phyloP scores from a whole-genome alignment of 768 basidiomycete genomes.

The Lactifluus volemus region DNA sequence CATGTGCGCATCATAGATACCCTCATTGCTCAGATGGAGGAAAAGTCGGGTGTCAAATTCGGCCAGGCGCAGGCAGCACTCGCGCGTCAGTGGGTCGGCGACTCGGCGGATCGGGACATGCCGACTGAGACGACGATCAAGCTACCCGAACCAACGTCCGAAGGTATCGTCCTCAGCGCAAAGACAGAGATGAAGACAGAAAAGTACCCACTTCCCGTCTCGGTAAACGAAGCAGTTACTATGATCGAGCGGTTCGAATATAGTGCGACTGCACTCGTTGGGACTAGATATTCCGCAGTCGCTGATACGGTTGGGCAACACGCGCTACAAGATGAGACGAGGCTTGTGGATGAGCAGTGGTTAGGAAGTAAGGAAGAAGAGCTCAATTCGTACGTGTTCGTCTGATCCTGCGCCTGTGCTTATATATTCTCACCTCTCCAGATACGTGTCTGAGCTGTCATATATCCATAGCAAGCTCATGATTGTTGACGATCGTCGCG shows the following conservation, averaged over 20 bases:
- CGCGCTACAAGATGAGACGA: slow-evolving; percentile 52
- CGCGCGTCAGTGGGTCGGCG: slow-evolving; percentile 64
- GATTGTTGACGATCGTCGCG: slow-evolving; percentile 88
- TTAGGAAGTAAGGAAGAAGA: slow-evolving; percentile 78
- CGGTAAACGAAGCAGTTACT: slow-evolving; percentile 57
- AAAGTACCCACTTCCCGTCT: slow-evolving; percentile 58
- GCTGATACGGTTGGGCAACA: slow-evolving; percentile 79
- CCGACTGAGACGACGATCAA: slow-evolving; percentile 52
- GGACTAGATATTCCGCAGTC: slow-evolving; percentile 55
- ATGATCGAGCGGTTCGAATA: slow-evolving; percentile 63
- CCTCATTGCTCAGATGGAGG: slow-evolving; percentile 63
- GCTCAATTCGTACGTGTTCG: slow-evolving; percentile 53
- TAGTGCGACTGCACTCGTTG: slow-evolving; percentile 37
- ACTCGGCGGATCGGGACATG: slow-evolving; percentile 25
- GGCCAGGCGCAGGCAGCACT: slow-evolving; percentile 82
- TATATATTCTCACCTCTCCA: slow-evolving; percentile 27
- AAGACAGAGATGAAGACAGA: slow-evolving; percentile 47
- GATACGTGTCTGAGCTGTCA: slow-evolving; percentile 71
- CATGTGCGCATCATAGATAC: slow-evolving; percentile 23
- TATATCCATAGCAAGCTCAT: slow-evolving; percentile 88
- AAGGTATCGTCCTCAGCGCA: slow-evolving; percentile 42
- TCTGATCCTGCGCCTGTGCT: neutral
- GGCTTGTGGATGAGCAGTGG: slow-evolving; percentile 74
- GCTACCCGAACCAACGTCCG: slow-evolving; percentile 41
- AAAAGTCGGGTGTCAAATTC: slow-evolving; percentile 69